phyloP scores from a whole-genome alignment of 2,329 filamentous ascomycete species.

The Tricladium varicosporioides region DNA sequence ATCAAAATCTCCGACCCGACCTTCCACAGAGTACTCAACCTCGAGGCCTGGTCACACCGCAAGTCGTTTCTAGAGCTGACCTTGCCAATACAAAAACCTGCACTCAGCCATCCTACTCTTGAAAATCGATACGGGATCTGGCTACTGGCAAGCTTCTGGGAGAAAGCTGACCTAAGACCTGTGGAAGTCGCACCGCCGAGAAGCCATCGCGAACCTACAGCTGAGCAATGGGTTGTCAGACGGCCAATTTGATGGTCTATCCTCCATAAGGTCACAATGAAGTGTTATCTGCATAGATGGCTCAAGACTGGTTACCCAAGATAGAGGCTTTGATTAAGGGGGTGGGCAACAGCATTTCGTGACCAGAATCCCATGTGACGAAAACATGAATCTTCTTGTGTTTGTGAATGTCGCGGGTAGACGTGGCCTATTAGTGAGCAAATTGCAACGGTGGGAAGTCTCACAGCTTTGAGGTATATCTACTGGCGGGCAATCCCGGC shows the following conservation, averaged over 20 bases:
- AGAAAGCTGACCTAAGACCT: constrained; percentile 22
- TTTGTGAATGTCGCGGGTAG: constrained; percentile 14
- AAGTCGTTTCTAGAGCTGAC: constrained; percentile 13
- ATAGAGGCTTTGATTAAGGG: constrained; percentile 1
- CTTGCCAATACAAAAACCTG: constrained; percentile 15
- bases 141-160: neutral
- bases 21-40: neutral
- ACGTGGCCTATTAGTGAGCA: constrained; percentile 12
- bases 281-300: constrained; percentile 9
- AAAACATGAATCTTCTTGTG: constrained; percentile 16
- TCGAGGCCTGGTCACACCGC: constrained; percentile 10
- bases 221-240: constrained; percentile 1
- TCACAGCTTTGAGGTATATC: no score
- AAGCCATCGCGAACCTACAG: constrained; percentile 14
- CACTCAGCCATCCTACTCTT: constrained; percentile 14
- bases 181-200: constrained; percentile 15
- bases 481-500: no score
- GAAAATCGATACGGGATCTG: neutral
- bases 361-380: constrained; percentile 10
- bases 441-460: no score
- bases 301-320: constrained; percentile 8
- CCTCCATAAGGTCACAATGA: constrained; percentile 7
- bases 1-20: no score
- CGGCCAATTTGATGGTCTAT: neutral
- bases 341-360: constrained; percentile 1